A percentile compares a stretch with the other conserved stretches of the same genome.
These are phyloP conservation scores for Xylariaceae sp. DNA, from an alignment of 2,329 filamentous ascomycete species.

Conservation along the genomic window DNA sequence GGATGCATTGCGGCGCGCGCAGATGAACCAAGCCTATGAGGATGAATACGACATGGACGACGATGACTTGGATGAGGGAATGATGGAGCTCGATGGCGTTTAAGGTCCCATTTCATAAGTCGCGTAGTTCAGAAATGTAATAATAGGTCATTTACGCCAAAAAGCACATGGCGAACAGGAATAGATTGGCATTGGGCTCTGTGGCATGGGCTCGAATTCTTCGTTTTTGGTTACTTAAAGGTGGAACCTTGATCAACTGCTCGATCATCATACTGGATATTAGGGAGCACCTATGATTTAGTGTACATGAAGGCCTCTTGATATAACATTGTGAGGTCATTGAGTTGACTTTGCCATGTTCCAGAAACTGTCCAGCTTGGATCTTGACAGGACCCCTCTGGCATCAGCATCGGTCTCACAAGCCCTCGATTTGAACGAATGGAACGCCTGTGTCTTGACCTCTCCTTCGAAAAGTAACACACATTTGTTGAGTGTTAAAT, in stretches of 20 bases:
- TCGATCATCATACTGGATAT: no score
- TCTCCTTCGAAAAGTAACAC: conserved; percentile 87
- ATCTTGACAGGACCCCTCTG: conserved; percentile 70
- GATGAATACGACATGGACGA: conserved; percentile 50
- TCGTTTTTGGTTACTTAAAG: no score
- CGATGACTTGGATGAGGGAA: conserved; percentile 47
- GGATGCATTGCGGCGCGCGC: conserved; percentile 22
- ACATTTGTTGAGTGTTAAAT: conserved; percentile 78
- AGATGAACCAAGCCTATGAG: conserved; percentile 20
- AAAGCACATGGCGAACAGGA: no score
- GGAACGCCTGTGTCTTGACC: conserved; percentile 72
- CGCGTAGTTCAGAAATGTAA: no score
- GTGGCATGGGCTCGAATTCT: no score
- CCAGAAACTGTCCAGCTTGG: conserved; percentile 97
- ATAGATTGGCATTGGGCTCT: no score
- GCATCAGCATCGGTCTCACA: conserved; percentile 91
- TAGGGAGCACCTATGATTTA: no score
- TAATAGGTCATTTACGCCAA: no score
- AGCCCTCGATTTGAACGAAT: conserved; percentile 84
- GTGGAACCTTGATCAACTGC: no score
- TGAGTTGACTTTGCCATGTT: conserved; percentile 67
- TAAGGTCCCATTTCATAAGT: conserved; percentile 3
- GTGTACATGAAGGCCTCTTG: no score
- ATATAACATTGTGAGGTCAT: no score
- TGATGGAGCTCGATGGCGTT: conserved; percentile 44